A percentile compares a stretch with the other conserved stretches of the same genome.
Conservation (phyloP, 768 basidiomycete species). For the Tulasnella sp. region DNA sequence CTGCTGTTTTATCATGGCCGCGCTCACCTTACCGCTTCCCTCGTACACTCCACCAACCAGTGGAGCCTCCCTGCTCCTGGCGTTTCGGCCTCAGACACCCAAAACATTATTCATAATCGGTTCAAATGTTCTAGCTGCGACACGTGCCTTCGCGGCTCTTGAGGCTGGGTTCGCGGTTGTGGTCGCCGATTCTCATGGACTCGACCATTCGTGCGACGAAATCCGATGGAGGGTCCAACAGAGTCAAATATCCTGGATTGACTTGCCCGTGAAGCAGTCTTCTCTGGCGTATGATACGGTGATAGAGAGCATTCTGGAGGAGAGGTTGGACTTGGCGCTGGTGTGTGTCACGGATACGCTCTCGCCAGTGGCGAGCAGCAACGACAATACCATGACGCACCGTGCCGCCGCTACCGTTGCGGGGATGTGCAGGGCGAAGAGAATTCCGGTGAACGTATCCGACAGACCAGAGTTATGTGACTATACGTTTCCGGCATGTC, state of each 20-base stretch:
- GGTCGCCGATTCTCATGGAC: constrained; percentile 45
- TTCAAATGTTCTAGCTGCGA: constrained; percentile 65
- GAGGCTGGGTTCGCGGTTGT: constrained; percentile 68
- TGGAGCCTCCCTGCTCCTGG: constrained; percentile 69
- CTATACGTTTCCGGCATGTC: constrained; percentile 75
- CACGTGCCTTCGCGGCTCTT: constrained; percentile 69
- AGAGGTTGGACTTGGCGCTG: constrained; percentile 33
- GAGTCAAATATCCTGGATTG: constrained; percentile 35
- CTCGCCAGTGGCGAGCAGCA: constrained; percentile 23
- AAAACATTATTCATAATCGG: constrained; percentile 62
- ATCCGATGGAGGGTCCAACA: constrained; percentile 49
- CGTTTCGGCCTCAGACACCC: constrained; percentile 47
- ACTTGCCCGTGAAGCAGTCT: neutral
- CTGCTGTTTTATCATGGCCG: neutral
- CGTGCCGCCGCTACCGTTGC: constrained; percentile 46
- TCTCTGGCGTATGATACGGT: constrained; percentile 24
- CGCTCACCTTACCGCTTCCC: neutral
- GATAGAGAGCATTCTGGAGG: constrained; percentile 39
- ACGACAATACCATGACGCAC: constrained; percentile 19
- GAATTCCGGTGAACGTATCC: constrained; percentile 74
- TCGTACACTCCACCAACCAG: constrained; percentile 23
- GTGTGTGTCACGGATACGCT: constrained; percentile 79
- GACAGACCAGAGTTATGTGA: constrained; percentile 82
- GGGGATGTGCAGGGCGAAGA: constrained; percentile 39
- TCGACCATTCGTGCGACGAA: constrained; percentile 51